phyloP scores from a whole-genome alignment of 2,329 filamentous ascomycete species.

The Beauveria medogensis region DNA sequence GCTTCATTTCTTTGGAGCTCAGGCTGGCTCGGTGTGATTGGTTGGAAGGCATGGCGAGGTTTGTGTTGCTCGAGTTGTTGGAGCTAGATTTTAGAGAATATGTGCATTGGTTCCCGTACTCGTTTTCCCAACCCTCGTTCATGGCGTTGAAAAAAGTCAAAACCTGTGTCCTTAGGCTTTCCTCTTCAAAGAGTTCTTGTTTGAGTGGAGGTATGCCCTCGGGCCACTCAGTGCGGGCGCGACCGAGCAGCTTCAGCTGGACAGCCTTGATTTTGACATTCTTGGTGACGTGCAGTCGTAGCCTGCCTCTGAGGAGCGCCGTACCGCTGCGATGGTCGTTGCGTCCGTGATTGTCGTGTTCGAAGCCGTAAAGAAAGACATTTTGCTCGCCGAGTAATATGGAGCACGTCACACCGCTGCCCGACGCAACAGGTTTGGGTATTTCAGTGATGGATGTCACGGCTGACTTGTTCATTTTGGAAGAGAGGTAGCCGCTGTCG shows the following conservation, averaged over 20 bases:
- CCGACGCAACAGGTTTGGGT: conserved; percentile 69
- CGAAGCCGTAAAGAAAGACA: conserved; percentile 71
- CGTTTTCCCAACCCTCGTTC: conserved; percentile 51
- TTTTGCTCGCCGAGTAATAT: conserved; percentile 74
- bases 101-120: conserved; percentile 56
- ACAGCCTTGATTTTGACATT: conserved; percentile 89
- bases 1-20: conserved; percentile 47
- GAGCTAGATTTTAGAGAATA: conserved; percentile 37
- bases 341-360: conserved; percentile 53
- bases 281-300: conserved; percentile 78
- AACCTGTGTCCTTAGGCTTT: conserved; percentile 79
- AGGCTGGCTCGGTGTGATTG: conserved; percentile 20
- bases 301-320: conserved; percentile 74
- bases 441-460: conserved; percentile 47
- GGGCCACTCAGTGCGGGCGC: conserved; percentile 88
- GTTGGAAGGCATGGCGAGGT: conserved; percentile 19
- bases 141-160: conserved; percentile 86
- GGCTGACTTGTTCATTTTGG: conserved; percentile 38
- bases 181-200: conserved; percentile 73
- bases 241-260: conserved; percentile 76
- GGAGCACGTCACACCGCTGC: conserved; percentile 65
- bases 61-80: conserved; percentile 28
- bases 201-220: conserved; percentile 89
- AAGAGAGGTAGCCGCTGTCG: conserved; percentile 1
- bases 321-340: conserved; percentile 57